Evolutionary conservation across 345 rosid species (phyloP), one percentile per base, ranked within the genome.

Genomic region (Populus euphratica): DNA sequence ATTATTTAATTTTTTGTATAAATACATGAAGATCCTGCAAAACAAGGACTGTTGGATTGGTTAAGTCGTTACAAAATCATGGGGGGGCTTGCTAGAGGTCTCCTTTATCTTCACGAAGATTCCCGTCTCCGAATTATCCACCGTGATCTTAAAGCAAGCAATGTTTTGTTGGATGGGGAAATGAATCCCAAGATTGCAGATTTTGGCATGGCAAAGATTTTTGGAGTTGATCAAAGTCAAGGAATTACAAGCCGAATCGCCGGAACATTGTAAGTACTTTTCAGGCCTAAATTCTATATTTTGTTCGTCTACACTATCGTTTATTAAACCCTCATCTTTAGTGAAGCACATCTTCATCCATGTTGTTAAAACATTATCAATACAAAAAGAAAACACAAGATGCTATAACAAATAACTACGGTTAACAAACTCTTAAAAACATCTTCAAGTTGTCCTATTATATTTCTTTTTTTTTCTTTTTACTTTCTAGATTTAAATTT

Each of bases 101-200:
- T 76, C 44, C 68, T 76, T 12, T 80, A 80, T 70, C 83, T 80
- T 27, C 83, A 80, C 23, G 59, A 80, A 38, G 83, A 80, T 44
- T 80, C 80, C 11, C 27, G 75, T 8, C 64, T 76, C 12, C 71
- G 63, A 56, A 72, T 80, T 17, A 72, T 76, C 20, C 83, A 80
- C 25, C 76, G 80, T n/a, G 83, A 81, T n/a, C 74, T 81, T 4
- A 81, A 81, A 66, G 83, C 68, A 17, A 77, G 80, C 20, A 81
- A 81, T 21, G n/a, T 81, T 63, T 9, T 81, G 33, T n/a, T 81
- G 13, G 83, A 81, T 21, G 20, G 3, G 1, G 70, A 76, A 17
- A 81, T 81, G 83, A 81, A 81, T 33, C 68, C 83, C 2, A 77
- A 5, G 20, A 49, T 49, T 17, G 1, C 54, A 5, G 54, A 49